These are phyloP conservation scores for Dipteronia sinensis DNA, from an alignment of 345 rosid genomes.

Conservation along the genomic window DNA sequence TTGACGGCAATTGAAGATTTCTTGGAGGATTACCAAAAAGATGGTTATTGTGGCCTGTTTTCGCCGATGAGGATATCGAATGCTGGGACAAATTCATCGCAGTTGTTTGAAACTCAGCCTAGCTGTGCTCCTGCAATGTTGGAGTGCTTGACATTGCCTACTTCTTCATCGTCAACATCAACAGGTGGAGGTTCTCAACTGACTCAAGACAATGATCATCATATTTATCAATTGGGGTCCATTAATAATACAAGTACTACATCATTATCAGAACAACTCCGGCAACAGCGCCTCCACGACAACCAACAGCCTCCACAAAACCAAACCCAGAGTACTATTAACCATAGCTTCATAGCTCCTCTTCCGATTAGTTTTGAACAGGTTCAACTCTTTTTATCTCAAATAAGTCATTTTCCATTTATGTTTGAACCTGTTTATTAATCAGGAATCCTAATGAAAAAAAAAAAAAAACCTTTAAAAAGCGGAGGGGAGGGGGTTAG, in stretches of 20 bases:
- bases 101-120: slow-evolving; percentile 31
- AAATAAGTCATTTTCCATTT: not conserved
- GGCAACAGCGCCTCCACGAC: slow-evolving; percentile 39
- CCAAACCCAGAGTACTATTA: slow-evolving; percentile 33
- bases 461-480: too few relatives aligned
- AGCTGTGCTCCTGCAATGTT: slow-evolving; percentile 22
- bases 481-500: too few relatives aligned
- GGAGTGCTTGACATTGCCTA: slow-evolving; percentile 37
- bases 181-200: slow-evolving; percentile 28
- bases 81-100: slow-evolving; percentile 18
- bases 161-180: slow-evolving; percentile 24
- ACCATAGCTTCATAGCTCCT: slow-evolving; percentile 43
- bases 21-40: slow-evolving; percentile 51
- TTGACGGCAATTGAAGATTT: slow-evolving; percentile 52
- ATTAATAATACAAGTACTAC: slow-evolving; percentile 15
- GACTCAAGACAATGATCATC: slow-evolving; percentile 31
- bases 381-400: slow-evolving; percentile 29
- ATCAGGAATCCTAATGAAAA: too few relatives aligned
- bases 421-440: not conserved
- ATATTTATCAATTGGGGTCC: slow-evolving; percentile 29
- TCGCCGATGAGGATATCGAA: slow-evolving; percentile 30
- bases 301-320: slow-evolving; percentile 21
- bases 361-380: slow-evolving; percentile 50
- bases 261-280: slow-evolving; percentile 49
- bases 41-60: slow-evolving; percentile 27